Evolutionary conservation across 2,329 filamentous ascomycete species (phyloP).

Genomic region (Neophaeococcomyces aloes): DNA sequence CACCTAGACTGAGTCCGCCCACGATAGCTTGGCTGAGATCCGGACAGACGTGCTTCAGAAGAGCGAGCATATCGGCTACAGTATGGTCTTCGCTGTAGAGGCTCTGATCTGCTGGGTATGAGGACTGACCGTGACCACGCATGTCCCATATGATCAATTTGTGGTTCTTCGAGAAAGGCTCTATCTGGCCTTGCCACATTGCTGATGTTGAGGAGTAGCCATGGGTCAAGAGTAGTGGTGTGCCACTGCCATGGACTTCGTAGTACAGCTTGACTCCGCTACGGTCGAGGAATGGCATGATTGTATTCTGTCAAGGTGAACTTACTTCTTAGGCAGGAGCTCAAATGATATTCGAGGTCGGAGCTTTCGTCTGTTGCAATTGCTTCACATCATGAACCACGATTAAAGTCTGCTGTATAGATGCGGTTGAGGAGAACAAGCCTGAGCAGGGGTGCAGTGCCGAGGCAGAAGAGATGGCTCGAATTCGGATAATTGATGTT

Average conservation of each 20-base stretch:
- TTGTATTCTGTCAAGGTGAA: no score
- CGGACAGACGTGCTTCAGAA: slow-evolving; percentile 8
- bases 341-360: no score
- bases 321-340: no score
- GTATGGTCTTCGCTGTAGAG: slow-evolving; percentile 14
- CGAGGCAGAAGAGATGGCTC: no score
- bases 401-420: no score
- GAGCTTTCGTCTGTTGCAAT: no score
- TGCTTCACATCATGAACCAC: no score
- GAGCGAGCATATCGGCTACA: slow-evolving; percentile 12
- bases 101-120: slow-evolving; percentile 8
- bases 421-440: no score
- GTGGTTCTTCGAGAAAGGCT: slow-evolving; percentile 10
- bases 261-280: slow-evolving; percentile 12
- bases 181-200: slow-evolving; percentile 15
- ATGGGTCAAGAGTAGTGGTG: slow-evolving; percentile 12
- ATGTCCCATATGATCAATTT: slow-evolving; percentile 17
- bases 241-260: slow-evolving; percentile 11
- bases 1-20: slow-evolving; percentile 14
- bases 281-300: slow-evolving; percentile 13
- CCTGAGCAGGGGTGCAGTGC: no score
- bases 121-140: slow-evolving; percentile 14
- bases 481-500: no score
- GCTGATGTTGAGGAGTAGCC: slow-evolving; percentile 16
- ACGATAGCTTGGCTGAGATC: slow-evolving; percentile 9